Conservation (phyloP, 345 rosid genomes). For the Euclidium syriacum region DNA sequence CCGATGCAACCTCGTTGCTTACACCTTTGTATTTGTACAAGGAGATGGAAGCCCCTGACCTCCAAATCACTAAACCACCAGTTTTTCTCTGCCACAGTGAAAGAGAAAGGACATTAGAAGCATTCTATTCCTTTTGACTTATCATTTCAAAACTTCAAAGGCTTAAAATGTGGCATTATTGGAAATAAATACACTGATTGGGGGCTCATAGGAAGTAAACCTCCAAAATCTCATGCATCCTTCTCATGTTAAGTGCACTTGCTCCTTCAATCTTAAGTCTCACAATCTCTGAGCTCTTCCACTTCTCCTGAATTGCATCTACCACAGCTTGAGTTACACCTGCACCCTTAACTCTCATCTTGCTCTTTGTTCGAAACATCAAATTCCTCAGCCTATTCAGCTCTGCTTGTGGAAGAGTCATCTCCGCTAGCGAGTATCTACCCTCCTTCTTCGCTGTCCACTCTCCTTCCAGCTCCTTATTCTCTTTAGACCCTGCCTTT, state of each 20-base stretch:
- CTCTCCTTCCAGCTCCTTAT: constrained; percentile 33
- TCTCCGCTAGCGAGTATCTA: constrained; percentile 63
- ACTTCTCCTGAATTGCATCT: constrained; percentile 60
- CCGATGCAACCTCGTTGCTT: constrained; percentile 52
- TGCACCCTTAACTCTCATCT: constrained; percentile 48
- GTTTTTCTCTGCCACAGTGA: constrained; percentile 65
- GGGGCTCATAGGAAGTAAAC: constrained; percentile 36
- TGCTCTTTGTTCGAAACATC: constrained; percentile 59
- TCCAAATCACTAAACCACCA: constrained; percentile 96
- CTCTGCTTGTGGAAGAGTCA: constrained; percentile 71
- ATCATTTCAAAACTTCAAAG: not conserved
- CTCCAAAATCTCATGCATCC: constrained; percentile 90
- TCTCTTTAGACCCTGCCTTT: constrained; percentile 38
- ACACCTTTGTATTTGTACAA: constrained; percentile 73
- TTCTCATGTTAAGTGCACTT: constrained; percentile 84
- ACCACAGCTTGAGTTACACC: constrained; percentile 79
- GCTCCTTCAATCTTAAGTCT: constrained; percentile 81
- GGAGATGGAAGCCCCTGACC: constrained; percentile 78
- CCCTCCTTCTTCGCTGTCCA: constrained; percentile 53
- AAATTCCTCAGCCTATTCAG: constrained; percentile 72
- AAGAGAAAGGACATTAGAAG: not conserved
- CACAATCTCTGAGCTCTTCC: constrained; percentile 80
- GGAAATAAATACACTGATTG: not conserved
- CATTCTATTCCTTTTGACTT: not conserved
- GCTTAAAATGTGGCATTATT: too few species aligned